phyloP scores from a whole-genome alignment of 2,329 filamentous ascomycete species.

The Phyllosticta paracitricarpa region DNA sequence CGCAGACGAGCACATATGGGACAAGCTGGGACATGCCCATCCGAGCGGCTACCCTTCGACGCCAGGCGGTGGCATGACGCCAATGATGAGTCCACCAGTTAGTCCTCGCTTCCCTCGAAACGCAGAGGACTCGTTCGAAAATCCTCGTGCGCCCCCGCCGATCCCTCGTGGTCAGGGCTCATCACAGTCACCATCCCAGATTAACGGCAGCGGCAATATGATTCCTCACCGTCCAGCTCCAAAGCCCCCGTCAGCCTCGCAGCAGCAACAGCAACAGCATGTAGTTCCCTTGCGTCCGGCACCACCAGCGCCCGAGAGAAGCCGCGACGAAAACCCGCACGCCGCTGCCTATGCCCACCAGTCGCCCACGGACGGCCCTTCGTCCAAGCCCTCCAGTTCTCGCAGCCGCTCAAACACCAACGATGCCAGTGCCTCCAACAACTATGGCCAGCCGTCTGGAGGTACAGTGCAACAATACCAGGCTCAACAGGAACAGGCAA shows the following conservation, averaged over 20 bases:
- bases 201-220: conserved; percentile 37
- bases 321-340: conserved; percentile 27
- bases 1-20: conserved; percentile 78
- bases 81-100: conserved; percentile 64
- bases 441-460: conserved; percentile 1
- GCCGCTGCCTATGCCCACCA: conserved; percentile 33
- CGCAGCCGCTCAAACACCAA: conserved; percentile 36
- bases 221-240: conserved; percentile 79
- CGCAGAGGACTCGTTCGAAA: conserved; percentile 84
- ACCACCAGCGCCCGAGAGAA: conserved; percentile 39
- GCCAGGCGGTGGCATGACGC: conserved; percentile 26
- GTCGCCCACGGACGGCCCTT: conserved; percentile 8
- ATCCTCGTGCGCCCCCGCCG: conserved; percentile 84
- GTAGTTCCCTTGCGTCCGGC: conserved; percentile 48
- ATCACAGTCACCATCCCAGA: conserved; percentile 31
- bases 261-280: conserved; percentile 23
- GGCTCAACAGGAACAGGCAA: conserved; percentile 77
- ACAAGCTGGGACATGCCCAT: conserved; percentile 89
- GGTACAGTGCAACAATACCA: conserved; percentile 37
- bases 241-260: conserved; percentile 57
- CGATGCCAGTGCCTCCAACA: conserved; percentile 25
- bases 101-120: conserved; percentile 84
- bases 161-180: conserved; percentile 51
- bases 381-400: conserved; percentile 24
- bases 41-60: conserved; percentile 29